Conservation (phyloP, 1,284 basidiomycete genomes). For the Sutorius eximius region DNA sequence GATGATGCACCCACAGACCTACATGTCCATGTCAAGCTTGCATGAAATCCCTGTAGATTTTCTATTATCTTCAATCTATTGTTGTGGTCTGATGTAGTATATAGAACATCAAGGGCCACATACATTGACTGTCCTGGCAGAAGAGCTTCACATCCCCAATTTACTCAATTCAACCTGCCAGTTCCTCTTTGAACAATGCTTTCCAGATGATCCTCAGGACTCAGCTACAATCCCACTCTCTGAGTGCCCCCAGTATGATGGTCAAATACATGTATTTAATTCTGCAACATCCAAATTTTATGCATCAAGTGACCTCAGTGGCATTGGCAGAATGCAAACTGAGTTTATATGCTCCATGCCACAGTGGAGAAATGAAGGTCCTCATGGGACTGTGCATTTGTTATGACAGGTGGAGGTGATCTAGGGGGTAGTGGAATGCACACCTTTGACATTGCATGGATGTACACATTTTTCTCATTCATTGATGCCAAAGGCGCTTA, state of each 20-base stretch:
- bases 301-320: slow-evolving; percentile 5
- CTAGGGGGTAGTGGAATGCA: not conserved
- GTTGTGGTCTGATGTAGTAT: too few species aligned
- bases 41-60: not conserved
- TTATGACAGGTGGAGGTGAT: not conserved
- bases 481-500: not conserved
- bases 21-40: not conserved
- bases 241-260: slow-evolving; percentile 3
- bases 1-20: not conserved
- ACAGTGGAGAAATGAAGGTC: not conserved
- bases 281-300: slow-evolving; percentile 2
- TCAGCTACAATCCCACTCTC: not conserved
- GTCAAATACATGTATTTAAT: slow-evolving; percentile 3
- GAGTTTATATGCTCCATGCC: not conserved
- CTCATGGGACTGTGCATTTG: not conserved
- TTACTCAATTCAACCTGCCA: not conserved
- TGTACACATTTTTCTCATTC: not conserved
- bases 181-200: slow-evolving; percentile 7
- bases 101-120: not conserved
- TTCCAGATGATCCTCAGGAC: not conserved
- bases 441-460: not conserved
- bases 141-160: not conserved
- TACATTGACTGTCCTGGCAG: not conserved
- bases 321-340: slow-evolving; percentile 3
- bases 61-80: not conserved